Base-by-base conservation (phyloP, 768 basidiomycete species). In the Tephrocybe sp. region DNA sequence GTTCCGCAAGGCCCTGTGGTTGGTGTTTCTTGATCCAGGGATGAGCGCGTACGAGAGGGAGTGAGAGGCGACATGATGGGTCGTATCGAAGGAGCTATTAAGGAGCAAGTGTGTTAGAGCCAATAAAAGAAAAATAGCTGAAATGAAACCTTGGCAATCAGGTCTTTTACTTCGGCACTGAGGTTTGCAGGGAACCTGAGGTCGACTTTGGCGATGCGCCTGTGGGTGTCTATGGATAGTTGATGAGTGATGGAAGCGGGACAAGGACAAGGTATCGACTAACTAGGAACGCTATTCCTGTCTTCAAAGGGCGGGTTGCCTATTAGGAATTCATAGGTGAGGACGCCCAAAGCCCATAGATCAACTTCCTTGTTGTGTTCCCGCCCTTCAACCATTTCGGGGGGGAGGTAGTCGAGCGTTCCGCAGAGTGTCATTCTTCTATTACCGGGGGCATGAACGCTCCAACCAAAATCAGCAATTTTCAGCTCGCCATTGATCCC, bases 381-480 rank as follows among this genome's bases (percentile, higher is more conserved):
- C 57, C 80, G 85, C 0, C 87, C 85, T 59, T 97, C 93, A 12
- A 99, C 90, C 97, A 98, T 99, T 75, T 98, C 95, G 11, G 97
- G 95, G 0, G 97, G 94, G 10, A 99, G 77, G 64, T 98, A 98
- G 65, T 98, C 97, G 38, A 97, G 71, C 1, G 95, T 98, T 11
- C 95, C 95, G 59, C 95, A 98, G 10, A 98, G 77, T 0, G 97
- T 97, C 70, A 79, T 87, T 37, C 95, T 72, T 38, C 94, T 73
- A 63, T 93, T 91, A 1, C 91, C 83, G 0, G 95, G 95, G 0
- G 94, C 95, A 65, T 98, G 95, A 7, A 97, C 93, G 60, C 88
- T 92, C 95, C 97, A 99, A 9, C 97, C 97, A 67, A 98, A 98
- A 68, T 98, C 95, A 3, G 86, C 97, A 53, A 99, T 95, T 77